Base-by-base conservation (phyloP, 2,329 filamentous ascomycete genomes). In the Lachnellula hyalina region DNA sequence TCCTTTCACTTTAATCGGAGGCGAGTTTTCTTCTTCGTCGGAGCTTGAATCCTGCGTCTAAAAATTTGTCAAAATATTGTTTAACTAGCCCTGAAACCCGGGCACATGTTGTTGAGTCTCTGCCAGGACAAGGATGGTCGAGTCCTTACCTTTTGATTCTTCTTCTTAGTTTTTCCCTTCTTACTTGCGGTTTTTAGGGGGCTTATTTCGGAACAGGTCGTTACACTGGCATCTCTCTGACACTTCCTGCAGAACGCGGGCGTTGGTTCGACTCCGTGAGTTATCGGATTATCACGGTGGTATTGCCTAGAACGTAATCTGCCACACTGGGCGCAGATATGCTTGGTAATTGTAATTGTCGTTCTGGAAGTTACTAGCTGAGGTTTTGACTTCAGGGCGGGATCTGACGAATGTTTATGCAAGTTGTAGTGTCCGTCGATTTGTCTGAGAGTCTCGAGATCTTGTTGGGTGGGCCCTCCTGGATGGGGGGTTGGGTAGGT, bases 271-370 rank as follows among this genome's bases (percentile, higher is more conserved):
- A 67, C 56, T 45, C 66, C 63, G 45, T 63, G 56, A 57, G 61
- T 56, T 41, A 73, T 57, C 5, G 71, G 65, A 49, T 73, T 64
- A 6, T 68, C 60, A 41, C 65, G 49, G 41, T 77, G 74, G 45
- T 73, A 77, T 11, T 62, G 65, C 25, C 65, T 64, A 5, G 75
- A 77, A 44, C 75, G 69, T 5, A 71, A 63, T 21, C 67, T 68
- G 21, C 72, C 71, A 53, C 75, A 77, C 25, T 69, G 63, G 41
- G 68, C 73, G 62, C 77, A 80, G 19, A 77, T 71, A 55, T 70
- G 69, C 51, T 76, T 75, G 9, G 57, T 61, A 8, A 65, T 55
- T 28, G 55, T 59, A 35, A 61, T 58, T 4, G 68, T 65, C 63
- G 66, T 68, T 67, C 71, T 68, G 32, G 63, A n/a, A 32, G 44